A percentile compares a stretch with the other conserved stretches of the same genome.
Conservation (phyloP, 192 early-diverging fungal species). For the Podochytrium sp. region DNA sequence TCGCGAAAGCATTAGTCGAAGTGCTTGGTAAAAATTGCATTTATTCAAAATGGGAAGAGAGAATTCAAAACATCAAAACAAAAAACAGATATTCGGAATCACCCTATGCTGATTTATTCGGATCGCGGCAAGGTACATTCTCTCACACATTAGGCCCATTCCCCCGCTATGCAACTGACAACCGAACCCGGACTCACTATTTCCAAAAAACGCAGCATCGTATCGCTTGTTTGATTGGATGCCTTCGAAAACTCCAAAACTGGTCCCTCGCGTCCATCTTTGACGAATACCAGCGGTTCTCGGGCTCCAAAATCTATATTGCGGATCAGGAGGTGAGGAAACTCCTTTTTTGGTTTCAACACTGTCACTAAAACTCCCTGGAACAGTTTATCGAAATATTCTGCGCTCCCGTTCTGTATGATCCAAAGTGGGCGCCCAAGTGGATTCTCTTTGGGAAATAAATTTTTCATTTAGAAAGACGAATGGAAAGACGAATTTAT, state of each 20-base stretch:
- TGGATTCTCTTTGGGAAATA: not conserved
- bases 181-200: too few relatives aligned
- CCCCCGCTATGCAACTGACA: too few relatives aligned
- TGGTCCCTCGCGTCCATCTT: slow-evolving; percentile 97
- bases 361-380: not conserved
- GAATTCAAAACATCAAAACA: too few relatives aligned
- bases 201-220: slow-evolving; percentile 64
- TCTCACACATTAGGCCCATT: not conserved
- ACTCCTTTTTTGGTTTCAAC: not conserved
- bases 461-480: too few relatives aligned
- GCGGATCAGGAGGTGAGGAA: slow-evolving; percentile 87
- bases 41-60: too few relatives aligned
- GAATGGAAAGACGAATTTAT: too few relatives aligned
- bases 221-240: slow-evolving; percentile 95
- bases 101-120: slow-evolving; percentile 88
- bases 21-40: too few relatives aligned
- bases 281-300: slow-evolving; percentile 95
- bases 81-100: slow-evolving; percentile 35
- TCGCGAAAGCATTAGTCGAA: slow-evolving; percentile 44
- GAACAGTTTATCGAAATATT: slow-evolving; percentile 52
- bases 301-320: slow-evolving; percentile 84
- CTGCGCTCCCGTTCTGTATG: slow-evolving; percentile 37
- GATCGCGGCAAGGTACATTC: slow-evolving; percentile 90
- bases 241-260: slow-evolving; percentile 89
- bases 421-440: slow-evolving; percentile 37